These are phyloP conservation scores for Claviceps purpurea DNA, from an alignment of 2,329 filamentous ascomycete genomes.

Conservation along the genomic window DNA sequence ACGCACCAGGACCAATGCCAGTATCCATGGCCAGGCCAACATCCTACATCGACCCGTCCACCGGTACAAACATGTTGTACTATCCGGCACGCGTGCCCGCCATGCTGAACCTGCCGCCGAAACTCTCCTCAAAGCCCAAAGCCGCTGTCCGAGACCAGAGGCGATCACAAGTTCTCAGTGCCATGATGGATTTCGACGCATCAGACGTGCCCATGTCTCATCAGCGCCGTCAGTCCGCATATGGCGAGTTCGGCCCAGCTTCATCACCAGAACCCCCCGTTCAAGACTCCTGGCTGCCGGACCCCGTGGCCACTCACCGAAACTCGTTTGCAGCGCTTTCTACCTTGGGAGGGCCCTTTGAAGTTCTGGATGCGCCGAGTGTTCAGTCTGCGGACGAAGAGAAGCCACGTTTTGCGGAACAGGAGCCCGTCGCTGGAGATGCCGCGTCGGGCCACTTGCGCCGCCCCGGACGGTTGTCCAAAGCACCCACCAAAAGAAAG, in stretches of 20 bases:
- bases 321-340: slow-evolving; percentile 21
- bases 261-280: slow-evolving; percentile 10
- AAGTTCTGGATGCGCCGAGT: slow-evolving; percentile 6
- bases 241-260: slow-evolving; percentile 8
- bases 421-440: slow-evolving; percentile 8
- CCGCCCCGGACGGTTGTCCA: slow-evolving; percentile 21
- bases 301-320: slow-evolving; percentile 28
- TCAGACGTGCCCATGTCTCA: slow-evolving; percentile 1
- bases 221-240: slow-evolving; percentile 11
- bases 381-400: slow-evolving; percentile 6
- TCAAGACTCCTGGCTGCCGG: slow-evolving; percentile 29
- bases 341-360: slow-evolving; percentile 11
- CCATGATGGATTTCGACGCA: slow-evolving; percentile 29
- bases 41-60: slow-evolving; percentile 49
- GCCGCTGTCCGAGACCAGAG: slow-evolving; percentile 52
- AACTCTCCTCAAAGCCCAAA: slow-evolving; percentile 63
- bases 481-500: slow-evolving; percentile 18
- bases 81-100: slow-evolving; percentile 91
- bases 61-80: slow-evolving; percentile 74
- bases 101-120: slow-evolving; percentile 84
- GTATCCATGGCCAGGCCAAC: slow-evolving; percentile 28
- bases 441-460: slow-evolving; percentile 14
- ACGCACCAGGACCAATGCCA: slow-evolving; percentile 14
- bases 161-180: slow-evolving; percentile 58
- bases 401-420: slow-evolving; percentile 2